These are phyloP conservation scores for Pichia sp. DNA, from an alignment of 1,139 yeast species.

Conservation along the genomic window DNA sequence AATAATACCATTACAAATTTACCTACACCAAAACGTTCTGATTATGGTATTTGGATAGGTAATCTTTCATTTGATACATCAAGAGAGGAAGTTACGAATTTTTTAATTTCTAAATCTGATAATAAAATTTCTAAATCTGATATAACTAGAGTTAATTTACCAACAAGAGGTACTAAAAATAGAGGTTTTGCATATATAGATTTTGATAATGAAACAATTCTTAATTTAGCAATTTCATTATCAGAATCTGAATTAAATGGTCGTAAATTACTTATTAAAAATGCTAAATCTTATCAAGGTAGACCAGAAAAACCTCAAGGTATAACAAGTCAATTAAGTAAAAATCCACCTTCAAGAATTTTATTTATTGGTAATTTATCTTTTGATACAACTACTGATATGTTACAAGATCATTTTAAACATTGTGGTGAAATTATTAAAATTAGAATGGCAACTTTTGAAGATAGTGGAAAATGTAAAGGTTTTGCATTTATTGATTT, in stretches of 20 bases:
- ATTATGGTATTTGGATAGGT: constrained; percentile 89
- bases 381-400: constrained; percentile 83
- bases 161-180: constrained; percentile 50
- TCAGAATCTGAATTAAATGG: constrained; percentile 75
- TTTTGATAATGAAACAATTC: constrained; percentile 57
- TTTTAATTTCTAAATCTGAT: constrained; percentile 54
- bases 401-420: constrained; percentile 70
- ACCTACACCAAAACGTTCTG: constrained; percentile 35
- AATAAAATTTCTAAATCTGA: constrained; percentile 39
- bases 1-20: background rate
- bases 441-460: constrained; percentile 94
- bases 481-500: constrained; percentile 95
- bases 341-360: constrained; percentile 83
- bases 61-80: constrained; percentile 82
- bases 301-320: constrained; percentile 53
- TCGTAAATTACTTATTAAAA: constrained; percentile 77
- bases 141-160: constrained; percentile 59
- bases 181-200: constrained; percentile 93
- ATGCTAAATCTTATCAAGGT: constrained; percentile 77
- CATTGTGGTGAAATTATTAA: constrained; percentile 73
- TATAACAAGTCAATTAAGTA: constrained; percentile 35
- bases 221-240: constrained; percentile 56
- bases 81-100: constrained; percentile 64
- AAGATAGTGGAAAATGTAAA: constrained; percentile 92
- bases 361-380: constrained; percentile 90